These are phyloP conservation scores for Lumnitzera littorea DNA, from an alignment of 345 rosid genomes.

Conservation along the genomic window DNA sequence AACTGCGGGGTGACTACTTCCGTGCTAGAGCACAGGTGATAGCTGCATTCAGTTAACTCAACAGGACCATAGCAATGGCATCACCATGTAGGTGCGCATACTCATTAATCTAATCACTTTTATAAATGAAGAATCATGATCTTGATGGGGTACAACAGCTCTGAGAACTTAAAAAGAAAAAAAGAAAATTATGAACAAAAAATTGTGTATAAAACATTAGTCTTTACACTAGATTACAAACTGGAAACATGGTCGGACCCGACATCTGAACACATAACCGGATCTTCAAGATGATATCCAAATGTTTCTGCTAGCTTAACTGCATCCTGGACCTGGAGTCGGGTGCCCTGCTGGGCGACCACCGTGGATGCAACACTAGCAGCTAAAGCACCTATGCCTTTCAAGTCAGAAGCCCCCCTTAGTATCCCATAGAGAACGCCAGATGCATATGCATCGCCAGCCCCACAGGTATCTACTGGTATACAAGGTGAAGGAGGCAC, in stretches of 20 bases:
- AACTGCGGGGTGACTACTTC: too few species aligned
- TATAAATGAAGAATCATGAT: too few species aligned
- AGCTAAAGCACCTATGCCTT: slow-evolving; percentile 78
- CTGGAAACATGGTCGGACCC: slow-evolving; percentile 62
- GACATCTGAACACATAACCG: slow-evolving; percentile 41
- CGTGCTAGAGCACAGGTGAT: too few species aligned
- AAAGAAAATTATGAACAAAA: neutral
- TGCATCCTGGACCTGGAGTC: slow-evolving; percentile 74
- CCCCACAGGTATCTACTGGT: slow-evolving; percentile 85
- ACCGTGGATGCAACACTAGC: slow-evolving; percentile 85
- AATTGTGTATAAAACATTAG: neutral
- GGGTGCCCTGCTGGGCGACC: slow-evolving; percentile 88
- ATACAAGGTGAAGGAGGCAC: slow-evolving; percentile 78
- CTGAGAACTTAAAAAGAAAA: neutral
- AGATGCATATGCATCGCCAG: slow-evolving; percentile 93
- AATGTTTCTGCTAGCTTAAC: slow-evolving; percentile 56
- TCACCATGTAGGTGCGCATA: too few species aligned
- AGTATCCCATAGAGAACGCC: slow-evolving; percentile 78
- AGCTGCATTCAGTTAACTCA: too few species aligned
- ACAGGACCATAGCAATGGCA: too few species aligned
- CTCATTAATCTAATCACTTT: too few species aligned
- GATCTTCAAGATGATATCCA: slow-evolving; percentile 30
- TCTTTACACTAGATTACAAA: slow-evolving; percentile 24
- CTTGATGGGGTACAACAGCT: too few species aligned
- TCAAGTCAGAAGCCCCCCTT: slow-evolving; percentile 65